Evolutionary conservation across 495 filamentous ascomycete species (phyloP), one percentile per base, ranked within the genome.

Genomic region (Lophiostoma macrostomum): DNA sequence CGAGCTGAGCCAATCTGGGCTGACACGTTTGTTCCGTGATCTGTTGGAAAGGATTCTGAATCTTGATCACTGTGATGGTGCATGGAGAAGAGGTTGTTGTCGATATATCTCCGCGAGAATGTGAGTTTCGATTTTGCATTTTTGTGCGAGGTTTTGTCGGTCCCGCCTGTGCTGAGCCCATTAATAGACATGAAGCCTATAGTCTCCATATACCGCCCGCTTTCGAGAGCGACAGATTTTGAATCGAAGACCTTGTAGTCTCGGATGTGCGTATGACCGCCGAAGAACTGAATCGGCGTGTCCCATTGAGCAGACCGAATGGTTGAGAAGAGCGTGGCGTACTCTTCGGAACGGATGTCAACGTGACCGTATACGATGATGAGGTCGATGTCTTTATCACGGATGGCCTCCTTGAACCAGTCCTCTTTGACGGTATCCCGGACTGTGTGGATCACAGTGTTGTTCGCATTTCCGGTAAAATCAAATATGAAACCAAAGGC

Each of bases 201-300:
- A n/a, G 94, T 97, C 71, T 98, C 93, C 79, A 96, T 90, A 68
- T 96, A 98, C 2, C 91, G 79, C n/a, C 93, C 93, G 63, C 86
- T 90, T 27, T 90, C 90, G 12, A 98, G 70, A 0, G 82, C 93
- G 52, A 84, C 85, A 1, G 91, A 85, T 56, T 85, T 86, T 36
- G 75, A 72, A 65, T 97, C 93, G 63, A 87, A 97, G 40, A 79
- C 78, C 14, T 75, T 80, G 64, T 86, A 93, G 61, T 98, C 90
- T 4, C 93, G 81, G 35, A 96, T 85, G 65, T 98, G 93, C 22
- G 82, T 80, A 64, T 98, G 93, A 4, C 93, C 93, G 37, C 88
- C 91, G 47, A 98, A 90, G 67, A 97, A 96, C 56, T 90, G 85
- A 37, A 98, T 94, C 0, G 93, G 90, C 1, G 78, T 88, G 56